Percentiles rank a stretch among this genome's conserved stretches.
phyloP scores from a whole-genome alignment of 1,284 basidiomycete species.

The Ustilago shanxiensis region DNA sequence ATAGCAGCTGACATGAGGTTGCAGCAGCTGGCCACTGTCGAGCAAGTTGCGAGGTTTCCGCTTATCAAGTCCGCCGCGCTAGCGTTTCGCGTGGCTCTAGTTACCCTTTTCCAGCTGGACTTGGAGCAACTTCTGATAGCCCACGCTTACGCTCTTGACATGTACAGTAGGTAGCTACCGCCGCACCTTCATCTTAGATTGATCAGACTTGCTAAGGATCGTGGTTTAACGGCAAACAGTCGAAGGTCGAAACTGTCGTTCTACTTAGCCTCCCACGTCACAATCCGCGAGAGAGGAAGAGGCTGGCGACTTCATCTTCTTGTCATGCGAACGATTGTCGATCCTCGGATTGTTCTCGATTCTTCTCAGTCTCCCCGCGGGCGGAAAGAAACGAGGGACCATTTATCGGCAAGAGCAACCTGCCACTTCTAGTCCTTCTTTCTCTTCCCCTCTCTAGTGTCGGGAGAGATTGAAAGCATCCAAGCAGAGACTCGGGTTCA shows the following conservation, averaged over 20 bases:
- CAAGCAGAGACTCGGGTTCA: neutral
- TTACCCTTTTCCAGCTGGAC: neutral
- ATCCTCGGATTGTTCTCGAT: neutral
- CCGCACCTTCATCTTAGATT: no score
- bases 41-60: neutral
- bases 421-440: neutral
- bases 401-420: neutral
- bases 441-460: no score
- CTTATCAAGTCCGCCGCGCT: slow-evolving; percentile 4
- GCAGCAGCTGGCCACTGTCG: neutral
- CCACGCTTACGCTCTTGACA: neutral
- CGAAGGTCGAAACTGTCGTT: no score
- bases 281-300: no score
- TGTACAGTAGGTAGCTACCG: no score
- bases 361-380: slow-evolving; percentile 1
- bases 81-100: slow-evolving; percentile 2
- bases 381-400: neutral
- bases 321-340: neutral
- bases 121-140: neutral
- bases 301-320: no score
- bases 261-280: no score
- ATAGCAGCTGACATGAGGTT: neutral
- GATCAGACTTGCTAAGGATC: no score
- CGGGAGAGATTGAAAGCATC: no score
- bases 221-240: no score